These are phyloP conservation scores for Symbiotaphrina buchneri DNA, from an alignment of 495 filamentous ascomycete species.

Conservation along the genomic window DNA sequence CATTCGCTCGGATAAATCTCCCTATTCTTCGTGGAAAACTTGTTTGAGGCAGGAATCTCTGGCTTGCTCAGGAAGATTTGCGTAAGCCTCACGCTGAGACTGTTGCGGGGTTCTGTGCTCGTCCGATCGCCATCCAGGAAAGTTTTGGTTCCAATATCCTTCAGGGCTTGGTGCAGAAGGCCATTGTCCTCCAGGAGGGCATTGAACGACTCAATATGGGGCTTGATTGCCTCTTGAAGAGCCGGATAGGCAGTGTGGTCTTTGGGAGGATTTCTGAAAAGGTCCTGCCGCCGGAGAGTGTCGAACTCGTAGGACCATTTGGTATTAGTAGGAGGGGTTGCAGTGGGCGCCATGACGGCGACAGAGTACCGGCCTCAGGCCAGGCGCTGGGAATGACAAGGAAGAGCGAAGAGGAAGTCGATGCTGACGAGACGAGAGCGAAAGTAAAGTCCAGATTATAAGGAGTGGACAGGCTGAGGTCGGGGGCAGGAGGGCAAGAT, in stretches of 20 bases:
- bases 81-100: constrained; percentile 46
- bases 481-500: too few relatives aligned
- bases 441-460: too few relatives aligned
- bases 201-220: constrained; percentile 92
- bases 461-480: too few relatives aligned
- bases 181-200: constrained; percentile 52
- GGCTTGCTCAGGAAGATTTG: constrained; percentile 62
- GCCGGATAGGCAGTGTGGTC: constrained; percentile 77
- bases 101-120: constrained; percentile 32
- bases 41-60: constrained; percentile 52
- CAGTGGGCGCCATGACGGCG: constrained; percentile 19
- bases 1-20: constrained; percentile 85
- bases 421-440: too few relatives aligned
- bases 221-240: constrained; percentile 57
- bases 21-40: constrained; percentile 47
- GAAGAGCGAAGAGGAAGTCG: too few relatives aligned
- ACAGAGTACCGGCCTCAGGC: constrained; percentile 1
- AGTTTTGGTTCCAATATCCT: constrained; percentile 74
- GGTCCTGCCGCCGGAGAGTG: constrained; percentile 55
- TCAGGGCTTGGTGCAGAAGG: constrained; percentile 51
- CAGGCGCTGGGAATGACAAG: too few relatives aligned
- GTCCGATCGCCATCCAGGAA: constrained; percentile 54
- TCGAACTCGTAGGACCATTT: constrained; percentile 69
- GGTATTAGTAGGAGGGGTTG: constrained; percentile 38
- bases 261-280: constrained; percentile 71